These are phyloP conservation scores for Astrocystis sublimbata DNA, from an alignment of 495 filamentous ascomycete species.

Conservation along the genomic window DNA sequence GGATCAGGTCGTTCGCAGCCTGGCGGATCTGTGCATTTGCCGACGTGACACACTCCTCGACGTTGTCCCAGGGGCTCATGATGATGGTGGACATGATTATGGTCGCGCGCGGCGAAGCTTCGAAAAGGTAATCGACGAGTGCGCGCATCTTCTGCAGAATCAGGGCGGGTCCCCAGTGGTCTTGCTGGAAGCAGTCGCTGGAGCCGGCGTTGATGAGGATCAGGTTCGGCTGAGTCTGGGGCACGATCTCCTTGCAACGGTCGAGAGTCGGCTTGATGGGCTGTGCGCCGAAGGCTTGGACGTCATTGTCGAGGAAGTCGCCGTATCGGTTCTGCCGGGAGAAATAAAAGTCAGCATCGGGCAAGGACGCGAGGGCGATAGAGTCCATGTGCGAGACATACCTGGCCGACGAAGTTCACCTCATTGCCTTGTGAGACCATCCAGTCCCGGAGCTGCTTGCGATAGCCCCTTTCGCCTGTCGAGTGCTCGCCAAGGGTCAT, in stretches of 20 bases:
- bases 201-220: slow-evolving; percentile 36
- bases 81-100: slow-evolving; percentile 32
- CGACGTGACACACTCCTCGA: slow-evolving; percentile 34
- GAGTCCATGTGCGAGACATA: slow-evolving; percentile 16
- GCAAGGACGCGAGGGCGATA: slow-evolving; percentile 8
- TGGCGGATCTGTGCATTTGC: slow-evolving; percentile 36
- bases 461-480: slow-evolving; percentile 56
- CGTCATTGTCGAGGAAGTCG: slow-evolving; percentile 35
- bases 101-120: slow-evolving; percentile 31
- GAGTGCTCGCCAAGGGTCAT: slow-evolving; percentile 57
- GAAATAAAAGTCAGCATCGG: slow-evolving; percentile 22
- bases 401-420: slow-evolving; percentile 37
- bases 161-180: slow-evolving; percentile 31
- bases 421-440: slow-evolving; percentile 36
- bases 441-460: slow-evolving; percentile 43
- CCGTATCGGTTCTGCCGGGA: slow-evolving; percentile 30
- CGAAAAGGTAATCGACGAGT: slow-evolving; percentile 31
- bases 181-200: slow-evolving; percentile 32
- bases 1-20: slow-evolving; percentile 39
- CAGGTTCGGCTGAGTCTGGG: slow-evolving; percentile 32
- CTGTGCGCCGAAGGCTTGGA: slow-evolving; percentile 31
- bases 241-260: slow-evolving; percentile 26
- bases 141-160: slow-evolving; percentile 30
- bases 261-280: slow-evolving; percentile 32
- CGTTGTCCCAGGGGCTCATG: slow-evolving; percentile 32